These are phyloP conservation scores for Fusarium sp. DNA, from an alignment of 2,329 filamentous ascomycete species.

Conservation along the genomic window DNA sequence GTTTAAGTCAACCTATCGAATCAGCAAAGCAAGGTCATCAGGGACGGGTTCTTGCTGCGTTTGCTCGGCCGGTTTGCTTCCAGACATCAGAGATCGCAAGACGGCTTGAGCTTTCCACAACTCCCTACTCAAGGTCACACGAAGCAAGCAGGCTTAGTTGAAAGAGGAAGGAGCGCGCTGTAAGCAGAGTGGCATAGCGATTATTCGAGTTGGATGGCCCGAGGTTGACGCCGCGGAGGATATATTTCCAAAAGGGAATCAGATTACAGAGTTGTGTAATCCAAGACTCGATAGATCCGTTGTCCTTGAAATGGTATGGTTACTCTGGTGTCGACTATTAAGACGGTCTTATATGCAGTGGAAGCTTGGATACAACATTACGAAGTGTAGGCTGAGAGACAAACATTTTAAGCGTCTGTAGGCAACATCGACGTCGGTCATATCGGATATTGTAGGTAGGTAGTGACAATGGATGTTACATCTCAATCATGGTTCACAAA, in stretches of 20 bases:
- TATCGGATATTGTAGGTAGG: not conserved
- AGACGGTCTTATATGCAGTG: conserved; percentile 1
- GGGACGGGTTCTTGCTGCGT: conserved; percentile 10
- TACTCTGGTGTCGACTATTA: not conserved
- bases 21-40: not conserved
- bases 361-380: not conserved
- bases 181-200: not conserved
- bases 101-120: not conserved
- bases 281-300: not conserved
- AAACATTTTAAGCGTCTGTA: not conserved
- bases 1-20: not conserved
- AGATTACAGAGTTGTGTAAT: conserved; percentile 4
- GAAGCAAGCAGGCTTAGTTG: not conserved
- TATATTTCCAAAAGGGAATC: conserved; percentile 4
- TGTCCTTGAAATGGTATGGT: not conserved
- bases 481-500: not conserved
- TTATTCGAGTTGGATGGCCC: not conserved
- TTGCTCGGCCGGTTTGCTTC: conserved; percentile 9
- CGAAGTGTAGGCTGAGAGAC: not conserved
- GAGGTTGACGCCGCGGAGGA: not conserved
- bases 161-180: conserved; percentile 2
- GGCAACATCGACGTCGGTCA: not conserved
- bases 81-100: not conserved
- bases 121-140: conserved; percentile 11
- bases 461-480: not conserved